phyloP scores from a whole-genome alignment of 768 basidiomycete species.

The Rhizopogon sp. region DNA sequence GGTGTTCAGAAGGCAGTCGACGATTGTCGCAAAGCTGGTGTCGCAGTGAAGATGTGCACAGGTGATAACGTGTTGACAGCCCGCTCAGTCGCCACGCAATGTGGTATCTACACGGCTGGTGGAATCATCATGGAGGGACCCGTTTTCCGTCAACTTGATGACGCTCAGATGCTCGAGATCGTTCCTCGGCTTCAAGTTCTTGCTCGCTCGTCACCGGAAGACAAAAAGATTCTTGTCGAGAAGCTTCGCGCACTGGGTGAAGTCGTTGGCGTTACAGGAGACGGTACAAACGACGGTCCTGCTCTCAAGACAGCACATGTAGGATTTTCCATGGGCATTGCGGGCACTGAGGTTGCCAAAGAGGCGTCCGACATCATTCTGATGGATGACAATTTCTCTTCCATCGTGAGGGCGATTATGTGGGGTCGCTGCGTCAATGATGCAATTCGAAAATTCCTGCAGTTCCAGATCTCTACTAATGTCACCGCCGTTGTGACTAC shows the following conservation, averaged over 20 bases:
- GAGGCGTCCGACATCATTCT: conserved; percentile 98
- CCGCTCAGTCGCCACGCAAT: conserved; percentile 94
- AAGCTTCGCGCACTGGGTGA: conserved; percentile 86
- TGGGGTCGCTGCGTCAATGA: conserved; percentile 99
- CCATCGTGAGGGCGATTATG: conserved; percentile 96
- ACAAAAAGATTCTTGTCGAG: conserved; percentile 91
- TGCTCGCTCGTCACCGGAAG: conserved; percentile 95
- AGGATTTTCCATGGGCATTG: conserved; percentile 95
- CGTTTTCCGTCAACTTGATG: conserved; percentile 74
- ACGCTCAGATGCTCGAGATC: conserved; percentile 70
- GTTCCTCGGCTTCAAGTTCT: conserved; percentile 93
- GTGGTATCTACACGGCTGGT: conserved; percentile 90
- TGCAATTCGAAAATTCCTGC: conserved; percentile 93
- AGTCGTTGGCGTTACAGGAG: conserved; percentile 94
- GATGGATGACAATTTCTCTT: conserved; percentile 96
- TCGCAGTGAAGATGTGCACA: conserved; percentile 96
- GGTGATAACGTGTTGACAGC: conserved; percentile 96
- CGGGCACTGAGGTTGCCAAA: conserved; percentile 97
- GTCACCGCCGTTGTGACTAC: conserved; percentile 94
- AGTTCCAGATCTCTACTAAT: conserved; percentile 94
- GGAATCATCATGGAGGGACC: conserved; percentile 99
- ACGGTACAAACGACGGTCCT: conserved; percentile 97
- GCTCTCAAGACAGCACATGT: conserved; percentile 94
- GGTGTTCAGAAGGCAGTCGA: conserved; percentile 88
- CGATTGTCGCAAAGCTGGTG: conserved; percentile 85